Conservation (phyloP, 78 protist species). For the Tieghemostelium lacteum region DNA sequence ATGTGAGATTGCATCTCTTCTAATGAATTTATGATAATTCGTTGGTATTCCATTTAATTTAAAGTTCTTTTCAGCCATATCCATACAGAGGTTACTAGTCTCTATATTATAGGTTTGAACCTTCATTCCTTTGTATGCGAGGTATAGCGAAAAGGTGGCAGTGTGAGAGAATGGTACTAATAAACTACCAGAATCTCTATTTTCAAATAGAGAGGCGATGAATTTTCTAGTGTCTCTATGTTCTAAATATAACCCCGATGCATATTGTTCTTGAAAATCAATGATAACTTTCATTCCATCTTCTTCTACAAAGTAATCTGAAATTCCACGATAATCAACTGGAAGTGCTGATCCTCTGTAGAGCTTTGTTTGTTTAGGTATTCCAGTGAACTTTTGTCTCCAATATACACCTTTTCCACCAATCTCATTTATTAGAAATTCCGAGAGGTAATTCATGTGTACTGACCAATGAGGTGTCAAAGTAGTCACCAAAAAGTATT, state of each 20-base stretch:
- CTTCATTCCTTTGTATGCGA: not conserved
- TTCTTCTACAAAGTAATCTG: slow-evolving; percentile 14
- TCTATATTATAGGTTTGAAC: slow-evolving; percentile 31
- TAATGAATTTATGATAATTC: slow-evolving; percentile 15
- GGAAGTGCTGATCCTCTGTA: slow-evolving; percentile 9
- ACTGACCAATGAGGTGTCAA: not conserved
- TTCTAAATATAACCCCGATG: slow-evolving; percentile 52
- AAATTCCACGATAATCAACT: not conserved
- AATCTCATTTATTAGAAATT: slow-evolving; percentile 21
- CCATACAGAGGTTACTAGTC: not conserved
- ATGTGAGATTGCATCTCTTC: slow-evolving; percentile 8
- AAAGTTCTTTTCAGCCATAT: slow-evolving; percentile 22
- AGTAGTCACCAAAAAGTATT: slow-evolving; percentile 10
- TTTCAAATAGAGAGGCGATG: not conserved
- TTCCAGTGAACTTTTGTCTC: slow-evolving; percentile 1
- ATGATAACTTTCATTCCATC: slow-evolving; percentile 37
- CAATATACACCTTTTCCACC: slow-evolving; percentile 62
- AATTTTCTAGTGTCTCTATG: slow-evolving; percentile 13
- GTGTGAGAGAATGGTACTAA: slow-evolving; percentile 42
- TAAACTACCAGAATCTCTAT: slow-evolving; percentile 12
- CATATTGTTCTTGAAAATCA: slow-evolving; percentile 9
- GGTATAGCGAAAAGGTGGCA: slow-evolving; percentile 26
- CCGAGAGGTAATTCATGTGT: slow-evolving; percentile 15
- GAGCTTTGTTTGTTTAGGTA: not conserved
- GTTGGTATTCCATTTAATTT: slow-evolving; percentile 12